Percentiles rank a stretch among this genome's conserved stretches.
Conservation (phyloP, 140 eudicot species). For the Flaveria floridana region DNA sequence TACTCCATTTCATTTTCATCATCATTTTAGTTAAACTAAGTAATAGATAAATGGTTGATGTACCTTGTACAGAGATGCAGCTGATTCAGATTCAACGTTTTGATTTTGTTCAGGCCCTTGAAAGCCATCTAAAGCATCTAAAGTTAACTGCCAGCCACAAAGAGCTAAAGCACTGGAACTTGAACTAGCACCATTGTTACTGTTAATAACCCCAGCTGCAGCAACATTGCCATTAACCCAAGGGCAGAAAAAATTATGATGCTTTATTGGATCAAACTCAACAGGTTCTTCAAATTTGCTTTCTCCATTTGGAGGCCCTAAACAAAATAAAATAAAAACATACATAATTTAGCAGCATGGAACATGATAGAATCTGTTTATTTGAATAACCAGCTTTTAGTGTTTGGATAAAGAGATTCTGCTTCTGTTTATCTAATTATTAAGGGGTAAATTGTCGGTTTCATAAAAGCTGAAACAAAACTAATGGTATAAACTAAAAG, state of each 20-base stretch:
- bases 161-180: conserved; percentile 61
- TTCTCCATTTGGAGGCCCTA: conserved; percentile 81
- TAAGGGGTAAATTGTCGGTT: background rate
- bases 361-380: background rate
- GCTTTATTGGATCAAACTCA: conserved; percentile 90
- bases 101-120: conserved; percentile 79
- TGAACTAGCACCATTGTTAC: conserved; percentile 57
- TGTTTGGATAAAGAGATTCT: background rate
- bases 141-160: conserved; percentile 93
- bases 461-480: background rate
- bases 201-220: conserved; percentile 70
- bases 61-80: conserved; percentile 91
- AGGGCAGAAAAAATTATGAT: conserved; percentile 83
- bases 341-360: background rate
- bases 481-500: background rate
- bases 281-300: conserved; percentile 70
- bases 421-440: background rate
- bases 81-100: conserved; percentile 90
- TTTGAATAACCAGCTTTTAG: background rate
- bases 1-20: too few relatives aligned
- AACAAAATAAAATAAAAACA: background rate
- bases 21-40: background rate
- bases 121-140: conserved; percentile 89
- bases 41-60: background rate
- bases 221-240: conserved; percentile 99